These are phyloP conservation scores for Malassezia obtusa DNA, from an alignment of 1,284 basidiomycete species.

Conservation along the genomic window DNA sequence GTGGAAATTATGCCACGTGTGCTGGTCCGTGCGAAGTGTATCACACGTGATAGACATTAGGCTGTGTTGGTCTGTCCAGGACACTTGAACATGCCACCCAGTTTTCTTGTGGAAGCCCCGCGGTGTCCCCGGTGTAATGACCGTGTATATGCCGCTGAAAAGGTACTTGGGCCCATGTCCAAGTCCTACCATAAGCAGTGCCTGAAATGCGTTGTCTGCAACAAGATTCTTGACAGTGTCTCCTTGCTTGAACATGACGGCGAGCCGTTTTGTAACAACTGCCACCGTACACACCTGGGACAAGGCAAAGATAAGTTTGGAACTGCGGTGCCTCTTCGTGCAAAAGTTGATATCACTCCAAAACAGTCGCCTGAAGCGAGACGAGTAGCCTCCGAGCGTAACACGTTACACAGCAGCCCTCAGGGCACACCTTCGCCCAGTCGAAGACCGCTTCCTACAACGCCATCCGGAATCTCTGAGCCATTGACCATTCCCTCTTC, in stretches of 20 bases:
- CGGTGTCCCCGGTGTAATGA: constrained; percentile 43
- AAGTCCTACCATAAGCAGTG: constrained; percentile 45
- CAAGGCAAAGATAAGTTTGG: constrained; percentile 44
- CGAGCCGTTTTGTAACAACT: constrained; percentile 45
- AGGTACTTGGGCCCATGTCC: constrained; percentile 42
- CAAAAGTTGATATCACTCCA: background rate
- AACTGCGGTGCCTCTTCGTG: constrained; percentile 35
- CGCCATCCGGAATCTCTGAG: background rate
- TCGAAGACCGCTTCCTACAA: constrained; percentile 1
- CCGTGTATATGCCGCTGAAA: constrained; percentile 43
- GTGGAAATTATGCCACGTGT: constrained; percentile 5
- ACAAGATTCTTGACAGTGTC: constrained; percentile 41
- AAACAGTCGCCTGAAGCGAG: background rate
- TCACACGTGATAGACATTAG: background rate
- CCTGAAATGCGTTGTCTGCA: constrained; percentile 43
- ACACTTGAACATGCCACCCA: constrained; percentile 19
- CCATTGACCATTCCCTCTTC: background rate
- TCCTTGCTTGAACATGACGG: constrained; percentile 45
- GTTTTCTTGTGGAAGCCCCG: constrained; percentile 34
- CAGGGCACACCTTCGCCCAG: constrained; percentile 2
- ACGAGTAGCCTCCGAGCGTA: background rate
- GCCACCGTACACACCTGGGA: constrained; percentile 42
- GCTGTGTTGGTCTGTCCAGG: background rate
- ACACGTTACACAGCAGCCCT: background rate
- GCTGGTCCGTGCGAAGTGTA: background rate